These are phyloP conservation scores for Penicillium sp. DNA, from an alignment of 2,329 filamentous ascomycete genomes.

Conservation along the genomic window DNA sequence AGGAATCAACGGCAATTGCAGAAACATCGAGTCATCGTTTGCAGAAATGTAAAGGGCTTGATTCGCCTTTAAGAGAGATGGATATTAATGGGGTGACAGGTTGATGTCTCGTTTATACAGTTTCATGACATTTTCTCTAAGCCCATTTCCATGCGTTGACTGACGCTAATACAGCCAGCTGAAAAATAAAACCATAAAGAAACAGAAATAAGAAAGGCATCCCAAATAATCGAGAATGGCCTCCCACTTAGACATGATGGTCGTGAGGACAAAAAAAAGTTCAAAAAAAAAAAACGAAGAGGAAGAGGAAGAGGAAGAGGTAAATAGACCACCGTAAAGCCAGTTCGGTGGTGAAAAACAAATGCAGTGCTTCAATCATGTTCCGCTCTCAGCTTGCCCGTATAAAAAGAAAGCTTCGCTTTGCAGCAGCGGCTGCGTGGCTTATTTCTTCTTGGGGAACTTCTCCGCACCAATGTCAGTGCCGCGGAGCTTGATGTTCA, in stretches of 20 bases:
- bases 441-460: slow-evolving; percentile 67
- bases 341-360: not conserved
- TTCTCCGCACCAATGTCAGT: slow-evolving; percentile 77
- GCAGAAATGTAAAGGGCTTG: not conserved
- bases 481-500: slow-evolving; percentile 84
- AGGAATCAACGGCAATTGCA: no score
- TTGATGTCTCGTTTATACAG: slow-evolving; percentile 23
- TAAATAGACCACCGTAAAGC: not conserved
- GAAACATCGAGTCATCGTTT: no score
- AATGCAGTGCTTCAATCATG: slow-evolving; percentile 8
- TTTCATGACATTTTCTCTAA: slow-evolving; percentile 17
- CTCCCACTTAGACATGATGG: slow-evolving; percentile 17
- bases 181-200: slow-evolving; percentile 19
- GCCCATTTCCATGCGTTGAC: slow-evolving; percentile 24
- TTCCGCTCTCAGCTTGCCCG: slow-evolving; percentile 11
- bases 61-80: not conserved
- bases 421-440: slow-evolving; percentile 20
- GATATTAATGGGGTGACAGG: not conserved
- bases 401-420: slow-evolving; percentile 21
- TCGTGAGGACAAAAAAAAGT: slow-evolving; percentile 19
- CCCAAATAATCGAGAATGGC: slow-evolving; percentile 10
- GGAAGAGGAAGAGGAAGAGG: no score
- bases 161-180: slow-evolving; percentile 31
- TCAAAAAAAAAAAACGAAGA: slow-evolving; percentile 4
- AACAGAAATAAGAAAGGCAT: slow-evolving; percentile 12